Conservation (phyloP, 257 asterid genomes). For the Nyctanthes arbortristis region DNA sequence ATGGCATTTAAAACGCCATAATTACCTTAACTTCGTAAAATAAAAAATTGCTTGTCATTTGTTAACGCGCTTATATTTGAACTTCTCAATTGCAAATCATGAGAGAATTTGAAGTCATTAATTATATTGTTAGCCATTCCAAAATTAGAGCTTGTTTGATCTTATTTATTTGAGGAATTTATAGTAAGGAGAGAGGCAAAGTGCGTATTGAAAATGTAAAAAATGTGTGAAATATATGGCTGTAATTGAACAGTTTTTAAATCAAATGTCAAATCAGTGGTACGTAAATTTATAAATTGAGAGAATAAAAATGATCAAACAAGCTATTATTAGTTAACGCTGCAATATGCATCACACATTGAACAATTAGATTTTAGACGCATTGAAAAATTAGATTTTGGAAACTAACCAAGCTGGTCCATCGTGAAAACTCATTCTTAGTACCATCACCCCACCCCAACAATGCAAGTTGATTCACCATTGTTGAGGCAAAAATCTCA, state of each 20-base stretch:
- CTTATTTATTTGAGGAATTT: too few relatives aligned
- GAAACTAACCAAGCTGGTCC: constrained; percentile 74
- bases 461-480: constrained; percentile 91
- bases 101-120: constrained; percentile 25
- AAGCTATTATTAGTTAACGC: too few relatives aligned
- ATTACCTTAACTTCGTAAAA: constrained; percentile 80
- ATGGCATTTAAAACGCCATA: constrained; percentile 1
- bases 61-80: constrained; percentile 89
- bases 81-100: constrained; percentile 65
- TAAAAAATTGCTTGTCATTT: constrained; percentile 92
- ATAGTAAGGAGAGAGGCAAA: too few relatives aligned
- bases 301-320: too few relatives aligned
- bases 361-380: too few relatives aligned
- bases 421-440: constrained; percentile 85
- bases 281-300: too few relatives aligned
- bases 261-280: too few relatives aligned
- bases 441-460: constrained; percentile 99
- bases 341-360: constrained; percentile 19
- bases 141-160: constrained; percentile 21
- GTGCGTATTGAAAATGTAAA: too few relatives aligned
- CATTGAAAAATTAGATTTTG: constrained; percentile 14
- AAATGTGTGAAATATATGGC: too few relatives aligned
- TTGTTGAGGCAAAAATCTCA: constrained; percentile 86
- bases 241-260: too few relatives aligned
- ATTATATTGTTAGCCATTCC: not conserved